phyloP scores from a whole-genome alignment of 1,284 basidiomycete species.

The Papiliotrema fonsecae region DNA sequence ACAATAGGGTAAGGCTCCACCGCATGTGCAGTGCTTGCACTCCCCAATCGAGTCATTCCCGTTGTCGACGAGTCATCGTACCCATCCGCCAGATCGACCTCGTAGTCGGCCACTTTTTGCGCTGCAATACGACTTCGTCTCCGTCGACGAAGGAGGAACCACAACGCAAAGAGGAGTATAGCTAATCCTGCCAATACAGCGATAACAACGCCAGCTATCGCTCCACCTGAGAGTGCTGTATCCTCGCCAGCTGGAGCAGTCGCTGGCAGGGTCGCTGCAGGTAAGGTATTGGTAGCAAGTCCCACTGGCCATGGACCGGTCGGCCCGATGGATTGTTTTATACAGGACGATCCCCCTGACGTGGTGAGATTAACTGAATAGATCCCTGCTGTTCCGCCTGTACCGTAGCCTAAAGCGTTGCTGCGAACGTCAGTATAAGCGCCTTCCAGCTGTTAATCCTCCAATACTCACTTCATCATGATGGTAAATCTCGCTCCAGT shows the following conservation, averaged over 20 bases:
- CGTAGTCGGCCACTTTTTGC: not conserved
- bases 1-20: slow-evolving; percentile 20
- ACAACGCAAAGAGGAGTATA: slow-evolving; percentile 12
- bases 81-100: slow-evolving; percentile 11
- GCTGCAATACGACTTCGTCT: slow-evolving; percentile 4
- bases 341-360: slow-evolving; percentile 7
- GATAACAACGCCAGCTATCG: slow-evolving; percentile 28
- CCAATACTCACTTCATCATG: slow-evolving; percentile 34
- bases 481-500: slow-evolving; percentile 29
- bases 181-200: slow-evolving; percentile 17
- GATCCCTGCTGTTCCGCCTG: slow-evolving; percentile 29
- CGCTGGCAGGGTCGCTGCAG: slow-evolving; percentile 16
- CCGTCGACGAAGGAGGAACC: slow-evolving; percentile 20
- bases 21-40: slow-evolving; percentile 7
- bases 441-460: not conserved
- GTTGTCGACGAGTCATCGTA: not conserved
- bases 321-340: slow-evolving; percentile 4
- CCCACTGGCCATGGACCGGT: slow-evolving; percentile 27
- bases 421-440: slow-evolving; percentile 8
- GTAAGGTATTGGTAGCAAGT: slow-evolving; percentile 20
- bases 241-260: slow-evolving; percentile 6
- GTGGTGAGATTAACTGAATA: slow-evolving; percentile 19
- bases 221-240: slow-evolving; percentile 14
- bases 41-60: slow-evolving; percentile 2
- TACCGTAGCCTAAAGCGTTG: slow-evolving; percentile 20